A percentile compares a stretch with the other conserved stretches of the same genome.
phyloP scores from a whole-genome alignment of 2,329 filamentous ascomycete species.

The Hypoxylon sp. region DNA sequence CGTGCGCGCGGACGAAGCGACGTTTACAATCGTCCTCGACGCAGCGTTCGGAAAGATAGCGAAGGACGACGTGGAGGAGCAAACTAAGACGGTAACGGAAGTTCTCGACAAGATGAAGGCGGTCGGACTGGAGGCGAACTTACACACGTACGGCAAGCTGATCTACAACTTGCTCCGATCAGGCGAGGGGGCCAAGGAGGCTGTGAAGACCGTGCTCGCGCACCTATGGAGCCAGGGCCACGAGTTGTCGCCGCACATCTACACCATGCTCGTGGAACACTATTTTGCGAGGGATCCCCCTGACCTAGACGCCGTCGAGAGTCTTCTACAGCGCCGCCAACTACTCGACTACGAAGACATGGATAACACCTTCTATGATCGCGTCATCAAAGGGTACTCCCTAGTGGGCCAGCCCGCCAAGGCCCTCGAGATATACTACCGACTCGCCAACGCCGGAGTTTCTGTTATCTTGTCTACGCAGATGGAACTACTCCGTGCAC shows the following conservation, averaged over 20 bases:
- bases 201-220: slow-evolving; percentile 72
- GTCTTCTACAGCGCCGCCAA: slow-evolving; percentile 68
- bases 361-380: slow-evolving; percentile 64
- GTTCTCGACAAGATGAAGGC: slow-evolving; percentile 72
- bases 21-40: slow-evolving; percentile 81
- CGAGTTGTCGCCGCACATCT: slow-evolving; percentile 74
- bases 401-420: slow-evolving; percentile 63
- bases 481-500: slow-evolving; percentile 58
- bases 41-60: slow-evolving; percentile 64
- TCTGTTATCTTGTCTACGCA: slow-evolving; percentile 62
- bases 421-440: slow-evolving; percentile 66
- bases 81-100: slow-evolving; percentile 65
- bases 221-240: slow-evolving; percentile 72
- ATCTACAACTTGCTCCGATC: slow-evolving; percentile 73
- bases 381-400: slow-evolving; percentile 74
- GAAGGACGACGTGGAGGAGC: slow-evolving; percentile 59
- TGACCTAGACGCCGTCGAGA: slow-evolving; percentile 71
- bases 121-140: slow-evolving; percentile 71
- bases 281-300: slow-evolving; percentile 73
- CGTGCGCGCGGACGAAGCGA: slow-evolving; percentile 74
- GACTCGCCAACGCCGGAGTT: slow-evolving; percentile 59
- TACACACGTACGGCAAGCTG: slow-evolving; percentile 77
- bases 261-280: slow-evolving; percentile 79
- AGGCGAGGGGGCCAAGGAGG: slow-evolving; percentile 59
- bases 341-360: slow-evolving; percentile 53